Conservation (phyloP, 1,139 yeast genomes). For the Schwanniomyces etchellsii region DNA sequence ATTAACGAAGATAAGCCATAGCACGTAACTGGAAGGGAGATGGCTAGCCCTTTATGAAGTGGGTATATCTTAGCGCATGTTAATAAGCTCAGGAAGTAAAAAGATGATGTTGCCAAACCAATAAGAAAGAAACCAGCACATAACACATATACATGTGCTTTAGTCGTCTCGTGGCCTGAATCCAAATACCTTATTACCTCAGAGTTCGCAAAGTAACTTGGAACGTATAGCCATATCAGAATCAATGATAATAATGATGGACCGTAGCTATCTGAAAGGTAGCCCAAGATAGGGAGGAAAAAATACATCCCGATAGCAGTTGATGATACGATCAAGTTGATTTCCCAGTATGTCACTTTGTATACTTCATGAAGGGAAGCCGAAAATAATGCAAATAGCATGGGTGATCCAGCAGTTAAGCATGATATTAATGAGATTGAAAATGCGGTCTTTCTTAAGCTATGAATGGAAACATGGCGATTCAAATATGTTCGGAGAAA, state of each 20-base stretch:
- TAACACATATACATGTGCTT: slow-evolving; percentile 17
- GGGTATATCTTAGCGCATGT: slow-evolving; percentile 86
- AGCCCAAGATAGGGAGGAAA: slow-evolving; percentile 78
- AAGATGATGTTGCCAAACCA: slow-evolving; percentile 78
- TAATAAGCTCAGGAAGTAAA: slow-evolving; percentile 70
- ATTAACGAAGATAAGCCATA: slow-evolving; percentile 77
- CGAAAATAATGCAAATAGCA: slow-evolving; percentile 75
- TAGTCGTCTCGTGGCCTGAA: slow-evolving; percentile 3
- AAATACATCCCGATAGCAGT: slow-evolving; percentile 81
- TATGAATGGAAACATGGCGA: slow-evolving; percentile 16
- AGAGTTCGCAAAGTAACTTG: slow-evolving; percentile 56
- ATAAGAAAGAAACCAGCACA: slow-evolving; percentile 42
- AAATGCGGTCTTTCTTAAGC: slow-evolving; percentile 33
- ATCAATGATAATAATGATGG: slow-evolving; percentile 67
- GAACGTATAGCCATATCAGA: slow-evolving; percentile 61
- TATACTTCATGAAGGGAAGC: slow-evolving; percentile 56
- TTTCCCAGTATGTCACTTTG: slow-evolving; percentile 61
- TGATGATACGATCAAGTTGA: slow-evolving; percentile 71
- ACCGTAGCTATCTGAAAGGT: slow-evolving; percentile 79
- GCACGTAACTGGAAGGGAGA: slow-evolving; percentile 82
- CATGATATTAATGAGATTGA: slow-evolving; percentile 46
- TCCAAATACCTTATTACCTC: slow-evolving; percentile 7
- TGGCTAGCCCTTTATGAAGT: slow-evolving; percentile 67
- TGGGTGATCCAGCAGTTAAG: slow-evolving; percentile 74
- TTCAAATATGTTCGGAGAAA: too few relatives aligned